Evolutionary conservation across 2,329 filamentous ascomycete species (phyloP), one percentile per base, ranked within the genome.

Genomic region (Xylariaceae sp.): DNA sequence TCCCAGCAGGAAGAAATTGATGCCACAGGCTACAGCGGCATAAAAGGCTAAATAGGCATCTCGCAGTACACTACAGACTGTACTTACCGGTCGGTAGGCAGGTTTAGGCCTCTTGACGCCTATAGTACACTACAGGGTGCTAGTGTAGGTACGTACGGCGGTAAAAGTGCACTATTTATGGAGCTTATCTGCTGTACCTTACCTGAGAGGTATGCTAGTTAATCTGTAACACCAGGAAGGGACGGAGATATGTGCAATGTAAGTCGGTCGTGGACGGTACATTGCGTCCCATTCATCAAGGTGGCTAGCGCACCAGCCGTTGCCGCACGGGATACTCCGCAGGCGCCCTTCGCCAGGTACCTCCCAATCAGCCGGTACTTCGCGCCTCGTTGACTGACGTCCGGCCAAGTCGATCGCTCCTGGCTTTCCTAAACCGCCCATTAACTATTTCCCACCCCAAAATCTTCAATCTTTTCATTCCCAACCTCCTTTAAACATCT

Each of bases 401-500:
- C 12, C 35, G 35, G 35, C 35, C 35, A 37, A 34, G 35, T 37
- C 35, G 35, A 48, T 51, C 54, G 31, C 49, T 54, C 49, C 37
- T 52, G 9, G 44, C 47, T 34, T 19, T 47, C 45, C 42, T 48
- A 44, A 59, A 47, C 54, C 41, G 39, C 39, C 41, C 48, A 51
- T 53, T 44, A 19, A 7, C 12, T 6, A 6, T 37, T 37, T 51
- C 41, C 55, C 49, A 46, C 50, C 53, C 55, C 50, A 48, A 58
- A 55, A 53, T 51, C 41, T 56, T 48, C 58, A 51, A 43, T 35
- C 50, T 47, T 32, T 27, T 52, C 51, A 52, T 51, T 60, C 57
- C 52, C 59, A 60, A 53, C 51, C 55, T 59, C 48, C 50, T 54
- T 57, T 45, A 44, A 61, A 55, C 57, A 60, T 56, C 52, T 57